A percentile compares a stretch with the other conserved stretches of the same genome.
Conservation (phyloP, 2,329 filamentous ascomycete genomes). For the Fusarium sulawesiense region DNA sequence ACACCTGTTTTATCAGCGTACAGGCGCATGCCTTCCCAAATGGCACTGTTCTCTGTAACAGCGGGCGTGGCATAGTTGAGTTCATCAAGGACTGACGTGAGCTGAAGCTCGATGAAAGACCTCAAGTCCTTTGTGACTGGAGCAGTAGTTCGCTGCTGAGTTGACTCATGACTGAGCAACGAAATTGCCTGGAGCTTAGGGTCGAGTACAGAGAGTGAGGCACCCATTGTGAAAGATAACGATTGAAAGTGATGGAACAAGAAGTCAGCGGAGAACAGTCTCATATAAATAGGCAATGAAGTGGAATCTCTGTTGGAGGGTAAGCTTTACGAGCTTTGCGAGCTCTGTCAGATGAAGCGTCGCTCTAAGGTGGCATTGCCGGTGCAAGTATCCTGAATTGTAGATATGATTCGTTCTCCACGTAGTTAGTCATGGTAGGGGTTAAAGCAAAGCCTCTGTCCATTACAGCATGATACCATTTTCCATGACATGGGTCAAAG, state of each 20-base stretch:
- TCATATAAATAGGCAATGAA: no score
- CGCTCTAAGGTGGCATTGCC: no score
- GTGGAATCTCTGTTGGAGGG: no score
- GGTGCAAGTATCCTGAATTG: no score
- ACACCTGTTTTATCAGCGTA: conserved; percentile 10
- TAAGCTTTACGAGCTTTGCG: no score
- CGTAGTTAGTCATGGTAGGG: no score
- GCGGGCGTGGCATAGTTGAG: background rate
- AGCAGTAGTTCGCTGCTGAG: background rate
- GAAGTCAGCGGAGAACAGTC: rapidly evolving
- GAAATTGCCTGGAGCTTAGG: background rate
- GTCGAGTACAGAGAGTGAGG: background rate
- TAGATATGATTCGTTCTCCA: no score
- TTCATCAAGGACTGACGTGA: conserved; percentile 1
- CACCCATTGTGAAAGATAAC: background rate
- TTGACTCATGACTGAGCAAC: background rate
- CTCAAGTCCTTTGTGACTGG: background rate
- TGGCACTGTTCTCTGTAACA: background rate
- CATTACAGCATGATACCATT: no score
- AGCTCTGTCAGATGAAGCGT: no score
- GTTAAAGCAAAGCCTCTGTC: no score
- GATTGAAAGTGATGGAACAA: rapidly evolving
- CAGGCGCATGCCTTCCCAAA: conserved; percentile 7
- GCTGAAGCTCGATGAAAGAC: conserved; percentile 1
- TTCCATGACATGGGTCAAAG: no score